Percentiles rank a stretch among this genome's conserved stretches.
Evolutionary conservation across 164 flowering plant species (phyloP).

Genomic region (Vitis rotundifolia): DNA sequence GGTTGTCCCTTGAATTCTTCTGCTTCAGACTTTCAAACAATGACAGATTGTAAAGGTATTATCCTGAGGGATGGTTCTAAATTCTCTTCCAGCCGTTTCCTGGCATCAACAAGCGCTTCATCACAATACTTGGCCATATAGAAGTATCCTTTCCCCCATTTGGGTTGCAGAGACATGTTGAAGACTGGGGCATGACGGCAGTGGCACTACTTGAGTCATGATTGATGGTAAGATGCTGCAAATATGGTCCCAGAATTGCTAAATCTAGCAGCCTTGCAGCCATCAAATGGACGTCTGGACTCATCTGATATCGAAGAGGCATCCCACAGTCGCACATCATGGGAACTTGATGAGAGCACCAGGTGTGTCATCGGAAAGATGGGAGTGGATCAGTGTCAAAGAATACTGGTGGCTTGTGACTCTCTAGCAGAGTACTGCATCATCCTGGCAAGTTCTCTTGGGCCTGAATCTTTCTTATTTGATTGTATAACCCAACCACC

Average conservation of each 20-base stretch:
- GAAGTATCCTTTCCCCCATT: conserved; percentile 96
- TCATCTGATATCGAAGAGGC: conserved; percentile 69
- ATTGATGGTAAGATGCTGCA: conserved; percentile 42
- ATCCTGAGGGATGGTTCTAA: conserved; percentile 43
- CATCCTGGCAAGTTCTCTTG: conserved; percentile 92
- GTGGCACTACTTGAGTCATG: no score
- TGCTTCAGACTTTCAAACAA: background rate
- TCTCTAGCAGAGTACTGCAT: conserved; percentile 68
- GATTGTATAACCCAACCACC: no score
- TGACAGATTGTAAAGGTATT: conserved; percentile 29
- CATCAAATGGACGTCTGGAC: conserved; percentile 73
- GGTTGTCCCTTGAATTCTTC: no score
- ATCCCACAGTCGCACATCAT: conserved; percentile 89
- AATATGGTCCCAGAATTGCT: conserved; percentile 72
- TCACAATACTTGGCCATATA: conserved; percentile 92
- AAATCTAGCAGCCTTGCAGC: conserved; percentile 80
- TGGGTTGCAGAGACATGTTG: conserved; percentile 58
- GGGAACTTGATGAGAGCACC: conserved; percentile 77
- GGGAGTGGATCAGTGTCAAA: conserved; percentile 67
- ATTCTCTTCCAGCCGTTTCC: conserved; percentile 87
- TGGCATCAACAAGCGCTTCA: conserved; percentile 92
- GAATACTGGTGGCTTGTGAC: conserved; percentile 71
- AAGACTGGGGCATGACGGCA: no score
- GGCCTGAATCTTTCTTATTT: conserved; percentile 64
- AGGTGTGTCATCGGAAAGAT: conserved; percentile 51